These are phyloP conservation scores for Fusarium metavorans DNA, from an alignment of 2,329 filamentous ascomycete genomes.

Conservation along the genomic window DNA sequence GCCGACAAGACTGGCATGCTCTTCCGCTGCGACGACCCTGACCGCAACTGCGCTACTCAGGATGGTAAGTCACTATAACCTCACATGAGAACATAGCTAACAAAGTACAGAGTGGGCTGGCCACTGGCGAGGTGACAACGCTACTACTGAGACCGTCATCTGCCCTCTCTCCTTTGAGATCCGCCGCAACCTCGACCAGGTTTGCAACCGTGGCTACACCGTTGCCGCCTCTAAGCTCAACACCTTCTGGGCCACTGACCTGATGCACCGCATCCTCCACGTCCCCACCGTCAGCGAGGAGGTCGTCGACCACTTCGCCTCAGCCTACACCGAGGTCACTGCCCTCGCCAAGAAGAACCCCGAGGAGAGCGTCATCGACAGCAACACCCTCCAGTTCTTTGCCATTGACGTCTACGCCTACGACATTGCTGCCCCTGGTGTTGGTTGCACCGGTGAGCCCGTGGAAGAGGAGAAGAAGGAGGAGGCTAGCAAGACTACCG, in stretches of 20 bases:
- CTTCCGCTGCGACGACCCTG: slow-evolving; percentile 77
- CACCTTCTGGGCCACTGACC: slow-evolving; percentile 74
- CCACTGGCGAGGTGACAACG: slow-evolving; percentile 76
- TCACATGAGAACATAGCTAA: background rate
- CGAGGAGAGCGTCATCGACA: slow-evolving; percentile 65
- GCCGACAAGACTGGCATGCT: slow-evolving; percentile 68
- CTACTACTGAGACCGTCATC: slow-evolving; percentile 76
- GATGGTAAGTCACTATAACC: slow-evolving; percentile 48
- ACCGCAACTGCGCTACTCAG: slow-evolving; percentile 70
- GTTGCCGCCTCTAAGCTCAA: slow-evolving; percentile 68
- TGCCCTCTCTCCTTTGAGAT: slow-evolving; percentile 71
- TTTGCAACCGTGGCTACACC: slow-evolving; percentile 74
- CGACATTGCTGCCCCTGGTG: slow-evolving; percentile 72
- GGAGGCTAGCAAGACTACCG: background rate
- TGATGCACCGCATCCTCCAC: slow-evolving; percentile 76
- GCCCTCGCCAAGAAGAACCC: slow-evolving; percentile 63
- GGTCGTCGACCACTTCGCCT: slow-evolving; percentile 71
- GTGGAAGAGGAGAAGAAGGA: slow-evolving; percentile 29
- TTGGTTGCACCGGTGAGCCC: slow-evolving; percentile 67
- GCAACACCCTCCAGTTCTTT: slow-evolving; percentile 75
- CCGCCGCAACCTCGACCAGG: slow-evolving; percentile 67
- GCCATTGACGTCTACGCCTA: slow-evolving; percentile 75
- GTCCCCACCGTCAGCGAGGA: slow-evolving; percentile 70
- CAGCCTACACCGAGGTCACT: slow-evolving; percentile 67
- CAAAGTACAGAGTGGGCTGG: slow-evolving; percentile 68